Evolutionary conservation across 495 filamentous ascomycete species (phyloP), one percentile per base, ranked within the genome.

Genomic region (Penicillium taxi): DNA sequence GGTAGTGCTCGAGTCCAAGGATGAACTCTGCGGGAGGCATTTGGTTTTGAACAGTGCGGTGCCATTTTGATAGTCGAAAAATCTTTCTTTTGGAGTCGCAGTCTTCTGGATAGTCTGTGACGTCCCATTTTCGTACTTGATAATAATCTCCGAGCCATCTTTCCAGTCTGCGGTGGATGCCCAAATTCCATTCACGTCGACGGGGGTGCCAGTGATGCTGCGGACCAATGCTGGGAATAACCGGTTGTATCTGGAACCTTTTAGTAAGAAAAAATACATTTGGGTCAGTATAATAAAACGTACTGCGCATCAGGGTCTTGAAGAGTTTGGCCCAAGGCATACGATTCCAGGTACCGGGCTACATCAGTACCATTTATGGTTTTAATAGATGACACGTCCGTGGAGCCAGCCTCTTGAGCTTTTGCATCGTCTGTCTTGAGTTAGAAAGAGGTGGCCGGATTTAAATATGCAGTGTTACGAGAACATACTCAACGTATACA

Each of bases 251-350:
- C 49, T 55, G 9, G 8, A 11, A 43, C 6, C n/a, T n/a, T 9
- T 52, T 15, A 57, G 32, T 25, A 22, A 20, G 2, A 25, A 13
- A n/a, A n/a, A n/a, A n/a, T n/a, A n/a, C n/a, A n/a, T n/a, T n/a
- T n/a, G n/a, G n/a, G n/a, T n/a, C n/a, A n/a, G n/a, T n/a, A n/a
- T n/a, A n/a, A n/a, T n/a, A n/a, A n/a, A n/a, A 45, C 56, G 24
- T 52, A 69, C 51, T 54, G 47, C 9, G 63, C 61, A 49, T 69
- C 65, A 2, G 45, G 50, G 32, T 69, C 65, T 25, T 66, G 61
- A 22, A 55, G 47, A 21, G 16, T 35, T 31, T 49, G 44, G 6
- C 20, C 34, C 19, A 23, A 33, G 2, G 56, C 37, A 35, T 44
- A 44, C 21, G 39, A 41, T 25, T 50, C 42, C 4, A 60, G 38